phyloP scores from a whole-genome alignment of 2,329 filamentous ascomycete genomes.

The Microascus cirrosus region DNA sequence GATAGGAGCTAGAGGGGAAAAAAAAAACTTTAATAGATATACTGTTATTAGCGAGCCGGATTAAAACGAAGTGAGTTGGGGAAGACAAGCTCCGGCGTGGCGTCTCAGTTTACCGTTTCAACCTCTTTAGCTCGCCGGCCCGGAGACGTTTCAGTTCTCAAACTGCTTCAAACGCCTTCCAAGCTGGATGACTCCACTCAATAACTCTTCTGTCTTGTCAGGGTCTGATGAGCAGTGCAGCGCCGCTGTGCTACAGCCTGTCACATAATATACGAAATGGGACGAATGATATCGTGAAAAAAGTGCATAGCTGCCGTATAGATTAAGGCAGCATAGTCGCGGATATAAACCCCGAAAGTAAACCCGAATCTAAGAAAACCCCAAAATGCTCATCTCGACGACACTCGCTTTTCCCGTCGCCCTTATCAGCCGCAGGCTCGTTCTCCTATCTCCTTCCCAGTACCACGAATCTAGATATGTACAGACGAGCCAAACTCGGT shows the following conservation, averaged over 20 bases:
- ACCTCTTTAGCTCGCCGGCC: not conserved
- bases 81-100: not conserved
- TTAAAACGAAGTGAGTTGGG: not conserved
- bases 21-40: not conserved
- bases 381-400: not conserved
- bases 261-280: not conserved
- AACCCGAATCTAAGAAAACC: not conserved
- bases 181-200: not conserved
- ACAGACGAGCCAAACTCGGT: not conserved
- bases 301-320: not conserved
- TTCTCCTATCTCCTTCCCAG: not conserved
- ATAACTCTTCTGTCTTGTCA: not conserved
- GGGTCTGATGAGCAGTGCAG: not conserved
- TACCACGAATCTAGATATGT: not conserved
- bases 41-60: not conserved
- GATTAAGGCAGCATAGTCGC: not conserved
- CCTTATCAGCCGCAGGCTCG: not conserved
- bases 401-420: not conserved
- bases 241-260: not conserved
- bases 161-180: not conserved
- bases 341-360: not conserved
- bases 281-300: not conserved
- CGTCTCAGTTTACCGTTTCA: not conserved
- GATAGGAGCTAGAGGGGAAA: not conserved
- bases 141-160: not conserved